Percentiles rank a stretch among this genome's conserved stretches.
Conservation (phyloP, 805 yeast genomes). For the Maudiozyma serrabonitensis region DNA sequence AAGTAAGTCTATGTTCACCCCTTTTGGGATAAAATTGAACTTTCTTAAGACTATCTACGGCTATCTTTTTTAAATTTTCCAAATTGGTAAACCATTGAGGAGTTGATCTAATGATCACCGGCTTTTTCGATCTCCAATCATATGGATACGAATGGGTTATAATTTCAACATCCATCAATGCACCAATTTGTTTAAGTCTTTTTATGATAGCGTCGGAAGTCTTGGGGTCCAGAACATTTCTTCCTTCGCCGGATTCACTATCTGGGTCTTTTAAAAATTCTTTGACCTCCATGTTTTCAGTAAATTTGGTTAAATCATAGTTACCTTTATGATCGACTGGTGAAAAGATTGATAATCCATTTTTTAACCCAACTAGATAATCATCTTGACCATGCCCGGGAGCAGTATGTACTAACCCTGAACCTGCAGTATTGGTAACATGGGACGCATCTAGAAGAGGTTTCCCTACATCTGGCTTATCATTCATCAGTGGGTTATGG, state of each 20-base stretch:
- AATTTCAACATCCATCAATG: conserved; percentile 41
- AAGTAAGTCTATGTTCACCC: conserved; percentile 59
- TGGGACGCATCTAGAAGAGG: conserved; percentile 75
- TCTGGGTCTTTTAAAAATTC: conserved; percentile 10
- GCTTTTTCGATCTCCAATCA: conserved; percentile 95
- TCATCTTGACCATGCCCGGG: conserved; percentile 98
- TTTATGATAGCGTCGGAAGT: conserved; percentile 43
- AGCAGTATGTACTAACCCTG: conserved; percentile 94
- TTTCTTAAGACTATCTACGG: conserved; percentile 46
- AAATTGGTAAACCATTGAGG: conserved; percentile 96
- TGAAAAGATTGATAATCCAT: conserved; percentile 53
- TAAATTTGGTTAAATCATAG: conserved; percentile 43
- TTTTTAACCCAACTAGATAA: conserved; percentile 54
- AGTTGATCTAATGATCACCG: conserved; percentile 89
- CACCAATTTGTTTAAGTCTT: conserved; percentile 31
- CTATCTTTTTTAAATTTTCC: conserved; percentile 54
- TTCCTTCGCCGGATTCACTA: conserved; percentile 28
- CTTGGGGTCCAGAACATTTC: conserved; percentile 46
- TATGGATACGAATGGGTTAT: conserved; percentile 85
- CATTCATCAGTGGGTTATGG: conserved; percentile 43
- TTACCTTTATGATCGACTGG: conserved; percentile 73
- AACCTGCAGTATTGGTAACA: conserved; percentile 74
- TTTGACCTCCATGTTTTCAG: conserved; percentile 6
- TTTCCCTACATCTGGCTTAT: conserved; percentile 7
- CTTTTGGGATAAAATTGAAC: conserved; percentile 68